phyloP scores from a whole-genome alignment of 2,329 filamentous ascomycete species.

The Fusarium sp. region DNA sequence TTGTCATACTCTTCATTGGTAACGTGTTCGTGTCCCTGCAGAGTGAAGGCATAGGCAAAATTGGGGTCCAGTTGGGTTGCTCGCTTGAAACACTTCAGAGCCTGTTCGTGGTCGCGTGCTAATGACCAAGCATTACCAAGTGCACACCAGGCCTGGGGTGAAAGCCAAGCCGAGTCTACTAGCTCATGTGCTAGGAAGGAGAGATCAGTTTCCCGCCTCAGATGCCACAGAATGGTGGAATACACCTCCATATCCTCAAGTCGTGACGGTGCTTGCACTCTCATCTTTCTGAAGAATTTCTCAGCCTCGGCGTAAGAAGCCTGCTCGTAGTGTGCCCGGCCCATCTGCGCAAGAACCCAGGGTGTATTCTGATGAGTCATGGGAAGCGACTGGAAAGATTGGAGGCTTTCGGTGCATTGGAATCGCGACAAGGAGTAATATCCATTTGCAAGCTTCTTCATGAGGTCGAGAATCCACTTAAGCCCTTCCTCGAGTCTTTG shows the following conservation, averaged over 20 bases:
- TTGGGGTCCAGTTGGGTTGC: slow-evolving; percentile 89
- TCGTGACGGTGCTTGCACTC: slow-evolving; percentile 80
- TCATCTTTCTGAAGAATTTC: slow-evolving; percentile 82
- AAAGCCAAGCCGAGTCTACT: slow-evolving; percentile 85
- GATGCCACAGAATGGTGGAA: slow-evolving; percentile 98
- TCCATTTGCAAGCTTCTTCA: slow-evolving; percentile 82
- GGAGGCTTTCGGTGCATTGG: slow-evolving; percentile 78
- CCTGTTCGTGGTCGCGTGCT: slow-evolving; percentile 91
- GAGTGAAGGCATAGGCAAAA: slow-evolving; percentile 94
- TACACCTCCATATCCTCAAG: slow-evolving; percentile 98
- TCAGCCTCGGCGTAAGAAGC: slow-evolving; percentile 87
- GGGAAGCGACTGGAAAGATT: slow-evolving; percentile 76
- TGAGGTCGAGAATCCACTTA: slow-evolving; percentile 78
- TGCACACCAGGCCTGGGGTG: slow-evolving; percentile 95
- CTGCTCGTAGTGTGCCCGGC: slow-evolving; percentile 90
- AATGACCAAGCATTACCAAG: slow-evolving; percentile 95
- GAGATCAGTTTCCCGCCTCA: slow-evolving; percentile 90
- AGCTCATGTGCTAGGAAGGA: slow-evolving; percentile 92
- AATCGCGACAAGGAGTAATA: slow-evolving; percentile 83
- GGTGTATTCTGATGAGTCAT: slow-evolving; percentile 84
- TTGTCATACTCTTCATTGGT: slow-evolving; percentile 98
- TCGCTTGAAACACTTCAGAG: slow-evolving; percentile 91
- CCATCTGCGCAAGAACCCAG: slow-evolving; percentile 92
- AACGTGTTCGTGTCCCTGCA: slow-evolving; percentile 96
- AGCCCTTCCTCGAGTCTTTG: slow-evolving; percentile 78